Conservation (phyloP, 169 alveolate genomes). For the Cryptosporidium meleagridis region DNA sequence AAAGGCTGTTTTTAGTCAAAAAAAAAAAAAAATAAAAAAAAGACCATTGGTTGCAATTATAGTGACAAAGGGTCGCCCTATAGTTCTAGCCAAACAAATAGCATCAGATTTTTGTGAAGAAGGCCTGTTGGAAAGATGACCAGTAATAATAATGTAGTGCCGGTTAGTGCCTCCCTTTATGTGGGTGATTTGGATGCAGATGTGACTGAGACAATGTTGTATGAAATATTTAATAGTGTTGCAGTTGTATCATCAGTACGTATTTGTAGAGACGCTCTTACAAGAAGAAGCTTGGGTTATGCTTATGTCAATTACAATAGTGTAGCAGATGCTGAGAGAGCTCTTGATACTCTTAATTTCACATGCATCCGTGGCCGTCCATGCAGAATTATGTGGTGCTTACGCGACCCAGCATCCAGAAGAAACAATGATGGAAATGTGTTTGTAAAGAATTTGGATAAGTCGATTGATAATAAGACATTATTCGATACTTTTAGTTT, state of each 20-base stretch:
- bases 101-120: constrained; percentile 22
- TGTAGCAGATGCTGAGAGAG: constrained; percentile 91
- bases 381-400: constrained; percentile 93
- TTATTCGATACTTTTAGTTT: constrained; percentile 92
- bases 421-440: constrained; percentile 93
- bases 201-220: constrained; percentile 93
- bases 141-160: constrained; percentile 58
- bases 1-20: constrained; percentile 39
- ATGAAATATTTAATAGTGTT: constrained; percentile 91
- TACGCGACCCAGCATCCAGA: constrained; percentile 92
- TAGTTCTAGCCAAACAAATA: constrained; percentile 17
- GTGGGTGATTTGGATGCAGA: constrained; percentile 93
- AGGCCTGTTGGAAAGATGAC: constrained; percentile 51
- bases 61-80: not conserved
- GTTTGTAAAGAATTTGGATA: constrained; percentile 94
- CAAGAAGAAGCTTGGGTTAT: constrained; percentile 90
- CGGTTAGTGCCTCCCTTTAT: constrained; percentile 88
- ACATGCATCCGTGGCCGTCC: constrained; percentile 93
- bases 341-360: constrained; percentile 92
- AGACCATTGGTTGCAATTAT: constrained; percentile 41
- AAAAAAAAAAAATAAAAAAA: constrained; percentile 13
- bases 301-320: constrained; percentile 93
- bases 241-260: constrained; percentile 94
- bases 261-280: constrained; percentile 92
- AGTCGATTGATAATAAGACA: constrained; percentile 93